Evolutionary conservation across 1,139 yeast species (phyloP), one percentile per base, ranked within the genome.

Genomic region (Blastobotrys indianensis): DNA sequence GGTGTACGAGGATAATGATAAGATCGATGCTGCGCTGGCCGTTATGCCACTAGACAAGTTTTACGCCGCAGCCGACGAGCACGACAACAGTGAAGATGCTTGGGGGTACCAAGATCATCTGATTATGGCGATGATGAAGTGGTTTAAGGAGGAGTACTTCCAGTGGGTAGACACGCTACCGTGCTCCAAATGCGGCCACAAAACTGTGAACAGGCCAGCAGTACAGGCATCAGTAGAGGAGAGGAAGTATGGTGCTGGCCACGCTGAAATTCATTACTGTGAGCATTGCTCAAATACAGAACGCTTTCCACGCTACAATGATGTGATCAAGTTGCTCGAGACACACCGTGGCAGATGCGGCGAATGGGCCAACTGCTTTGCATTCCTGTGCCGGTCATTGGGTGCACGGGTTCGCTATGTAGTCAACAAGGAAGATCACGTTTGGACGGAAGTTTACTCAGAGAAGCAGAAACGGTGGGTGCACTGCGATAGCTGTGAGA

Each of bases 381-480:
- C 85, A 45, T 68, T 87, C 37, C 66, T 88, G 2, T 67, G 90
- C 49, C 73, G 80, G 36, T 80, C 95, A 0, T 65, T 88, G 33
- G 87, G 84, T 1, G 66, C 80, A 6, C 69, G 76, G 33, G 72
- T 75, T 0, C 66, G 98, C 46, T 88, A 83, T 60, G 72, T 88
- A 1, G 85, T 94, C 94, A 88, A 88, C 62, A 70, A 76, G 4
- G 98, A 90, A 61, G 97, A 90, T 60, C 98, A 90, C 62, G 97
- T 86, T 0, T 90, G 97, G 98, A 83, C 94, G 57, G 98, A 90
- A 61, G 82, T 84, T 55, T 90, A 79, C 61, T 85, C 95, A 1
- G 64, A 60, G 0, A 60, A 67, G 16, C 70, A 77, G 52, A 63
- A 72, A 41, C 67, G 88, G 47, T 90, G 97, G 97, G 73, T 88